phyloP scores from a whole-genome alignment of 352 stramenopile genomes.

The Vaucheria bursata region DNA sequence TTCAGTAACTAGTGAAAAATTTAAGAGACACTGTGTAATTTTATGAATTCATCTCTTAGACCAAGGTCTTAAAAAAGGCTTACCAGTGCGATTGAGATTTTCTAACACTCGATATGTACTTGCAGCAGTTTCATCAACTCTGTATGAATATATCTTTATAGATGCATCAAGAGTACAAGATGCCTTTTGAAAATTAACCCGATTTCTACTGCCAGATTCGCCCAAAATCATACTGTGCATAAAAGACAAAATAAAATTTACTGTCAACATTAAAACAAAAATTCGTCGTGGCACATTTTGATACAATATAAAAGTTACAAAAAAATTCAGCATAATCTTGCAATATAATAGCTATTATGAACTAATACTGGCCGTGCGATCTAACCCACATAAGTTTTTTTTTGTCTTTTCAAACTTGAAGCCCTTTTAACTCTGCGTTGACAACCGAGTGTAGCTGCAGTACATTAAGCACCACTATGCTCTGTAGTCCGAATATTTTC shows the following conservation, averaged over 20 bases:
- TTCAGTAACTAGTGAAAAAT: too few species aligned
- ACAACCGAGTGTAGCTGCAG: too few species aligned
- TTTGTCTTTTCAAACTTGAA: too few species aligned
- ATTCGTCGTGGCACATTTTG: not conserved
- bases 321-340: not conserved
- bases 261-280: not conserved
- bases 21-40: not conserved
- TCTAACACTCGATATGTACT: conserved; percentile 95
- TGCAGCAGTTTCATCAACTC: conserved; percentile 93
- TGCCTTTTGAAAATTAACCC: conserved; percentile 91
- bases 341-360: conserved; percentile 39
- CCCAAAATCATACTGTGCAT: conserved; percentile 25
- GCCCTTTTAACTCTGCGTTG: too few species aligned
- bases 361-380: too few species aligned
- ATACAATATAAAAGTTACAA: not conserved
- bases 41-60: not conserved
- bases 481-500: too few species aligned
- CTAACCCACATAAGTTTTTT: too few species aligned
- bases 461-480: too few species aligned
- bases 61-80: conserved; percentile 33
- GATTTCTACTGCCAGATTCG: not conserved
- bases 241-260: too few species aligned
- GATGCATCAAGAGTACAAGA: conserved; percentile 94
- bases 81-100: conserved; percentile 73
- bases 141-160: conserved; percentile 98